Base-by-base conservation (phyloP, 2,329 filamentous ascomycete species). In the Claviceps humidiphila region DNA sequence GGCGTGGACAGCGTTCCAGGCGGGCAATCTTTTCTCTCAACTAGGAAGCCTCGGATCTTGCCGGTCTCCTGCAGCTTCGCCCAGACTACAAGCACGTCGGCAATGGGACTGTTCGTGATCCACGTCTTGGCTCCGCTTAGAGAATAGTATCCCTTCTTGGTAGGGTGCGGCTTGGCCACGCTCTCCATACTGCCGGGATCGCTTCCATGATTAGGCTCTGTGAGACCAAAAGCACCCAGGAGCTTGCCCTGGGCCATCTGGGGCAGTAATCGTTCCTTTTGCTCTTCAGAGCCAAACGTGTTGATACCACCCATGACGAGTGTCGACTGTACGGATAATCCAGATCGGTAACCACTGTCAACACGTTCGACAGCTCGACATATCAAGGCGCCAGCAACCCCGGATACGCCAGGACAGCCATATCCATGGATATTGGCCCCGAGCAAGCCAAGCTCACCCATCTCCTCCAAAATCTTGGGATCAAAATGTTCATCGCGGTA, bases 91-190 rank as follows among this genome's bases (percentile, higher is more conserved):
- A 94, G 70, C 2, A 95, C 76, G 60, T 95, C 88, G 1, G 89
- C 81, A 60, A 95, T 94, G 3, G 89, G 89, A 7, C 87, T 91
- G 69, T 95, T 95, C 14, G 89, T 95, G 65, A 95, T 95, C 89
- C 89, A 95, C 0, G 90, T 95, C 75, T 95, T 95, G 49, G 86
- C 73, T 1, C 89, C 89, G 46, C 83, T 88, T 39, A 95, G 71
- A 44, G 82, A 78, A 60, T 84, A 86, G 66, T 89, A 88, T 1
- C 89, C 89, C 63, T 87, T 84, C 73, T 90, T 90, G 7, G 80
- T 83, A 5, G 89, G 87, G 64, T 95, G 89, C 48, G 84, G 82
- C 64, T 83, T 88, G n/a, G 89, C 90, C 9, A 79, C 76, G 5
- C 85, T 89, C 74, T 95, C 89, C 88, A 95, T 91, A 39, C 85